Evolutionary conservation across 1,284 basidiomycete genomes (phyloP), one percentile per base, ranked within the genome.

Genomic region (Athelia sp.): DNA sequence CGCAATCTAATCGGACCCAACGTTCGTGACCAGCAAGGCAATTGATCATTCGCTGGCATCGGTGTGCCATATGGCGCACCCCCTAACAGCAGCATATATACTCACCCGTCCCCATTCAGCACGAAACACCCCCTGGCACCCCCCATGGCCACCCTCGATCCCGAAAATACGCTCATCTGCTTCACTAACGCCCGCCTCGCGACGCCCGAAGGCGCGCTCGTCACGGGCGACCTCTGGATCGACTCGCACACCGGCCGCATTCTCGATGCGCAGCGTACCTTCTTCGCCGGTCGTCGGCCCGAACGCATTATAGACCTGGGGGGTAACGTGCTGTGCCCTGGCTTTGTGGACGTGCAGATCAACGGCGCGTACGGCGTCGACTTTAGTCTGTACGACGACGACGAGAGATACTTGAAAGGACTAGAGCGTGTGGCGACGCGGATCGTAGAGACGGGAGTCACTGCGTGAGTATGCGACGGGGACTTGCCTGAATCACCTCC

Each of bases 341-440:
- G 88, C 1, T 79, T 85, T 56, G 75, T 92, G 48, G 88, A 91
- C 62, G 81, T 87, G 23, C 90, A 92, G 59, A 82, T 92, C 55
- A 92, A 96, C 58, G 93, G 93, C 45, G 93, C 84, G 6, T 96
- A 91, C 64, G 87, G 88, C 15, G 86, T 94, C 58, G 93, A 96
- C 66, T 95, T 95, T 59, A 91, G 88, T 17, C 79, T 91, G 14
- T 85, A 82, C 56, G 81, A 87, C 18, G 79, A 75, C 11, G 78
- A 87, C 54, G 87, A 90, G 51, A 70, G 67, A 0, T 94, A 93
- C 66, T 69, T 73, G 40, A 58, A 77, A n/a, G 87, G 87, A 2
- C 70, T 95, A 61, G 79, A 81, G 60, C 70, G 71, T 52, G 82
- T 94, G 46, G 82, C 89, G 1, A 76, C 79, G 62, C 79, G 81